Evolutionary conservation across 345 rosid species (phyloP), one percentile per base, ranked within the genome.

Genomic region (Atalantia buxifolia): DNA sequence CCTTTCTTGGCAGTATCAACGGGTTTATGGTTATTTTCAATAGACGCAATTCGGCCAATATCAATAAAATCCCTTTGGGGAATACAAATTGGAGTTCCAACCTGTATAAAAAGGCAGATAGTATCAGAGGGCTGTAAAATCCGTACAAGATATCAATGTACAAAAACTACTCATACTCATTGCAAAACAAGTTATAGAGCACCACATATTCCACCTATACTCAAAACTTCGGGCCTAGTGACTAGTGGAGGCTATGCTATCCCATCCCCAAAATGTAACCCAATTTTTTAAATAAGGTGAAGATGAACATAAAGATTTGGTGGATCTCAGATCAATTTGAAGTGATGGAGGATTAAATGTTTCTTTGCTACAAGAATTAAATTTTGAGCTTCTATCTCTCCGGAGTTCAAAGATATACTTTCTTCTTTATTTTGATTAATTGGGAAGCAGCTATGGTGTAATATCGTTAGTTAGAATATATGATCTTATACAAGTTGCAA

Each of bases 51-150:
- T 48, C 94, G 92, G 56, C 99, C 99, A 81, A 96, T 89, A 81
- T 90, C 93, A 75, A 92, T 91, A 75, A 87, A 96, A 4, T 92
- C 98, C 79, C 88, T 84, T 48, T 86, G 81, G 60, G 98, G 99
- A 81, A 94, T 82, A 75, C 99, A 96, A 77, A 96, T 88, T 5
- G 95, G 99, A 57, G 99, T 91, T 61, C 98, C 98, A 76, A 94
- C 85, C 99, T 96, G 87, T 66, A 72, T 40, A 74, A 75, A 18
- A 69, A 75, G 61, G 57, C 8, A 71, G 53, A 69, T 14, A 7
- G 66, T 30, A 74, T 70, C 72, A 74, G 53, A 48, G 56, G 69
- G 12, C 48, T 28, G 56, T 73, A 38, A 25, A 36, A 18, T 42
- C 24, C 30, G 25, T 30, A 31, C 33, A 25, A 56, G 61, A n/a